Evolutionary conservation across 306 rosid genomes (phyloP).

Genomic region (Castanea sativa): DNA sequence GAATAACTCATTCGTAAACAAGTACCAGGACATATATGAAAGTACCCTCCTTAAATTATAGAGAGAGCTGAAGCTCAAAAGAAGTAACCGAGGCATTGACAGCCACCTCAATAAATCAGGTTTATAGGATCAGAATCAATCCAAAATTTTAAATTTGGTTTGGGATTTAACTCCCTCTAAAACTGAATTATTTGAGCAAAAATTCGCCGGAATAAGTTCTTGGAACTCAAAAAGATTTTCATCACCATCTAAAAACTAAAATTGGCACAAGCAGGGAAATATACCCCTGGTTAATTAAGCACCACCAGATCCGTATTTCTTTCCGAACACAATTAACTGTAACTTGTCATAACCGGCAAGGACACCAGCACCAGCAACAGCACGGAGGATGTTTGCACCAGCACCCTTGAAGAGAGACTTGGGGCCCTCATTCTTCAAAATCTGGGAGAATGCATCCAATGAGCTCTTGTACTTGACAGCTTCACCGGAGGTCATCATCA

Average conservation of each 20-base stretch:
- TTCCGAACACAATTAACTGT: slow-evolving; percentile 71
- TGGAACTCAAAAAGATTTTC: slow-evolving; percentile 57
- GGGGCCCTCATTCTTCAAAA: slow-evolving; percentile 81
- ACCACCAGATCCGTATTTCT: slow-evolving; percentile 88
- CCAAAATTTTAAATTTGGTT: slow-evolving; percentile 31
- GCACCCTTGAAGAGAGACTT: slow-evolving; percentile 95
- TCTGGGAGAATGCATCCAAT: slow-evolving; percentile 66
- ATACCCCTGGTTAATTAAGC: slow-evolving; percentile 42
- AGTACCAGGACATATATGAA: neutral
- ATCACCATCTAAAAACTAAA: slow-evolving; percentile 70
- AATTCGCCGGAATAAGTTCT: slow-evolving; percentile 56
- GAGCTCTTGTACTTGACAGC: slow-evolving; percentile 93
- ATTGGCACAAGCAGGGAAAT: neutral
- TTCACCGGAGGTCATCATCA: slow-evolving; percentile 99
- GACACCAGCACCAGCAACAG: slow-evolving; percentile 95
- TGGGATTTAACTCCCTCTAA: slow-evolving; percentile 61
- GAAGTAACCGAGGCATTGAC: slow-evolving; percentile 30
- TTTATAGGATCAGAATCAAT: slow-evolving; percentile 27
- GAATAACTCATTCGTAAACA: neutral
- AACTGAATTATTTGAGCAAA: slow-evolving; percentile 69
- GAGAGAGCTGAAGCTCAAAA: slow-evolving; percentile 25
- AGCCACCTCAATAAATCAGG: slow-evolving; percentile 48
- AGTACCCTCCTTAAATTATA: slow-evolving; percentile 12
- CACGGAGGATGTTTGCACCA: slow-evolving; percentile 91
- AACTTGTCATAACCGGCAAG: slow-evolving; percentile 90